phyloP scores from a whole-genome alignment of 2,329 filamentous ascomycete genomes.

The Aureobasidium subglaciale region DNA sequence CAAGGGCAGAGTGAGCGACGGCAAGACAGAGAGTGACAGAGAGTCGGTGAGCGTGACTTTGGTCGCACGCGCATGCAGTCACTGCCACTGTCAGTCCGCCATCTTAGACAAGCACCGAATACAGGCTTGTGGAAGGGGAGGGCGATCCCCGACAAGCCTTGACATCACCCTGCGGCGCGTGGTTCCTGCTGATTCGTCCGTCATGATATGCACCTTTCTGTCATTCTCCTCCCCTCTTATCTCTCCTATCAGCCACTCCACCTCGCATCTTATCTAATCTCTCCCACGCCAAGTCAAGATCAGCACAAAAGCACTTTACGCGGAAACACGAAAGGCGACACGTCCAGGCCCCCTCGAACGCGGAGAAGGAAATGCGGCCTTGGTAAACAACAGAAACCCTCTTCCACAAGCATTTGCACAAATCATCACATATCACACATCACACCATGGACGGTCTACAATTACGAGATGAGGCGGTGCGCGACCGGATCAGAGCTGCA shows the following conservation, averaged over 20 bases:
- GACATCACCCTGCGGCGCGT: slow-evolving; percentile 4
- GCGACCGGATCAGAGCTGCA: slow-evolving; percentile 78
- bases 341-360: neutral
- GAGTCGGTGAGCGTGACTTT: slow-evolving; percentile 8
- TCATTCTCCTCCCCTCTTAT: no score
- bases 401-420: neutral
- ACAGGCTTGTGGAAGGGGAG: neutral
- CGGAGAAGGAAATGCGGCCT: neutral
- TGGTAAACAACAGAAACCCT: slow-evolving; percentile 5
- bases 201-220: slow-evolving; percentile 7
- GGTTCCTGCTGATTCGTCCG: slow-evolving; percentile 9
- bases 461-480: slow-evolving; percentile 76
- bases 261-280: neutral
- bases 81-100: no score
- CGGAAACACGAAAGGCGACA: neutral
- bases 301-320: slow-evolving; percentile 7
- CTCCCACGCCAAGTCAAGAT: neutral
- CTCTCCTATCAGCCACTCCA: no score
- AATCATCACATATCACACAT: neutral
- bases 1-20: neutral
- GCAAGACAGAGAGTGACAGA: neutral
- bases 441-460: slow-evolving; percentile 61
- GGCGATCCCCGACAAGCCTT: neutral
- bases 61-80: slow-evolving; percentile 6
- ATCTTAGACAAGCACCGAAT: neutral